Evolutionary conservation across 2,329 filamentous ascomycete species (phyloP), one percentile per base, ranked within the genome.

Genomic region (Botrytis elliptica): DNA sequence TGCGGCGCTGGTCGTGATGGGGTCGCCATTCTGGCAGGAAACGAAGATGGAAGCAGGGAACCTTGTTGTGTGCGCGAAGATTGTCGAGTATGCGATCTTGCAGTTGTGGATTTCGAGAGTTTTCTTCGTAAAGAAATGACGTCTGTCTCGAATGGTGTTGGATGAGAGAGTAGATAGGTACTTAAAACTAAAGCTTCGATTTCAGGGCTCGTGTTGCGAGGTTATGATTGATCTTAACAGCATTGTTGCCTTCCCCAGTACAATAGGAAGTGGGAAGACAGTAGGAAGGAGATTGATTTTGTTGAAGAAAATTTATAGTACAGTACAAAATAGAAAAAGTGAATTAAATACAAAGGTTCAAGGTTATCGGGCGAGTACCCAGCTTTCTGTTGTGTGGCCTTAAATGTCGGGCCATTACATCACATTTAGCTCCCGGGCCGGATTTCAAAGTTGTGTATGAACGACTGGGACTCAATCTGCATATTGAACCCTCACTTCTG

Each of bases 131-230:
- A 25, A 66, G 65, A 67, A n/a, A 52, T 40, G 70, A 57, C 49
- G 59, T 67, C 62, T 38, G 52, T 66, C 36, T 67, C 22, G 57
- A 59, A 29, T 18, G 22, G 38, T n/a, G 22, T 66, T 42, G 29
- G 60, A 72, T 55, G 33, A 38, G 25, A 67, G 10, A 29, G 64
- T 66, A 42, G 60, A 59, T 33, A 57, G 29, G n/a, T n/a, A n/a
- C n/a, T 63, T 62, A 36, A 40, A 44, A 70, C 60, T 22, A 25
- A 67, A 65, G 22, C 62, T 52, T 72, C 62, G 46, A 67, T 67
- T 72, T 57, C 36, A 72, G 36, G 70, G 70, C 70, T 72, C 70
- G 70, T 72, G 36, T 38, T 65, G 70, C 70, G 70, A 72, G 62
- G 10, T 55, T 22, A 55, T 46, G 20, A 42, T 55, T 10, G 38